phyloP scores from a whole-genome alignment of 257 asterid genomes.

The Asclepias syriaca region DNA sequence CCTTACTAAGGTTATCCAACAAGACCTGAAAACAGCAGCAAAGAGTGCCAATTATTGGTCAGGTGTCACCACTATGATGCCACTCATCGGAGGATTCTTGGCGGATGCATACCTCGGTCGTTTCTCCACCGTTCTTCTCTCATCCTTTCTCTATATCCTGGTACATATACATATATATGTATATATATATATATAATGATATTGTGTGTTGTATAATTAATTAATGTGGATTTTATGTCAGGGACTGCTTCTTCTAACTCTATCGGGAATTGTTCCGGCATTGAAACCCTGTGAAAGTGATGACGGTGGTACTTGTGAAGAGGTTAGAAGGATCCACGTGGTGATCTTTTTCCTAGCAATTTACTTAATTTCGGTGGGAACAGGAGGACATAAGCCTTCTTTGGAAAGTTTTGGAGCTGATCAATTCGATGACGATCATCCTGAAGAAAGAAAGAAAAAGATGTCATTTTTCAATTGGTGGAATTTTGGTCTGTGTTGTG shows the following conservation, averaged over 20 bases:
- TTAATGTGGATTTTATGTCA: slow-evolving; percentile 11
- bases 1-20: slow-evolving; percentile 65
- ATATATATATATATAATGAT: too few species aligned
- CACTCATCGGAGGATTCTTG: slow-evolving; percentile 77
- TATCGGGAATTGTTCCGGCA: slow-evolving; percentile 55
- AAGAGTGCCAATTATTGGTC: slow-evolving; percentile 71
- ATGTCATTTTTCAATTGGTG: slow-evolving; percentile 97
- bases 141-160: slow-evolving; percentile 61
- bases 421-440: slow-evolving; percentile 85
- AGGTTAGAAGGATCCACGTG: slow-evolving; percentile 45
- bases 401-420: slow-evolving; percentile 97
- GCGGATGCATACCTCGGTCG: slow-evolving; percentile 93
- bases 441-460: slow-evolving; percentile 50
- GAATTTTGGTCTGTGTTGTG: slow-evolving; percentile 69
- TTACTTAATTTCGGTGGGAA: slow-evolving; percentile 71
- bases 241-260: slow-evolving; percentile 74
- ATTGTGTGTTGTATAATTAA: background rate
- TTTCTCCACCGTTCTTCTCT: slow-evolving; percentile 59
- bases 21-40: slow-evolving; percentile 75
- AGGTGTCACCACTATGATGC: slow-evolving; percentile 81
- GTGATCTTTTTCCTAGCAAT: slow-evolving; percentile 63
- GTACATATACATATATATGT: slow-evolving; percentile 26
- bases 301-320: slow-evolving; percentile 8
- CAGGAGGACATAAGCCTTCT: slow-evolving; percentile 89
- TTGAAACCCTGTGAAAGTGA: slow-evolving; percentile 43